A percentile compares a stretch with the other conserved stretches of the same genome.
Evolutionary conservation across 345 rosid genomes (phyloP).

Genomic region (Psidium guajava): DNA sequence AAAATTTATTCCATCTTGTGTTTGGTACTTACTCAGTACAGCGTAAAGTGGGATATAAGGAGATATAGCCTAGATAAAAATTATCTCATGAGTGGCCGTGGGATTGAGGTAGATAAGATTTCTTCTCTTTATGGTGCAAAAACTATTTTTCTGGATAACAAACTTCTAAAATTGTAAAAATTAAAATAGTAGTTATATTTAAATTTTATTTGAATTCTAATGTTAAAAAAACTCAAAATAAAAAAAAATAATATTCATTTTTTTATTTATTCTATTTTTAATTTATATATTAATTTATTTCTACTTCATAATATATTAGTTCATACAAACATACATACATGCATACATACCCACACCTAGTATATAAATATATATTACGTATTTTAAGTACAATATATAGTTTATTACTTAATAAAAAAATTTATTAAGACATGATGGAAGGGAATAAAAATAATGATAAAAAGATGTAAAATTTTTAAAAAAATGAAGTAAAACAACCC

Average conservation of each 20-base stretch:
- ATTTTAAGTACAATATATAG: not conserved
- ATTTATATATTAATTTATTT: not conserved
- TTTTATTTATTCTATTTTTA: not conserved
- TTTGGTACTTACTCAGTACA: no score
- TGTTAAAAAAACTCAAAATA: not conserved
- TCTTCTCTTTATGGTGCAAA: not conserved
- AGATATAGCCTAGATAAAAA: no score
- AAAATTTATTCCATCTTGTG: no score
- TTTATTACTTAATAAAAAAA: not conserved
- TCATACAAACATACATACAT: no score
- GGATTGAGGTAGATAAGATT: not conserved
- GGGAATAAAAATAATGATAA: not conserved
- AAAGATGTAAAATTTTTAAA: not conserved
- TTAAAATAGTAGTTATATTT: not conserved
- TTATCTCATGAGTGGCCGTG: fast-evolving
- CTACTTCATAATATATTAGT: no score
- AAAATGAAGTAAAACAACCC: no score
- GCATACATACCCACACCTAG: no score
- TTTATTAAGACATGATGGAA: not conserved
- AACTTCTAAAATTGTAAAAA: not conserved
- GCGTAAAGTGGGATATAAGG: no score
- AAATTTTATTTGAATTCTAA: not conserved
- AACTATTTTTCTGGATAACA: not conserved
- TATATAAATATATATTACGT: not conserved
- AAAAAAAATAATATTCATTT: not conserved